Evolutionary conservation across 108 stramenopile genomes (phyloP).

Genomic region (Aurantiochytrium sp.): DNA sequence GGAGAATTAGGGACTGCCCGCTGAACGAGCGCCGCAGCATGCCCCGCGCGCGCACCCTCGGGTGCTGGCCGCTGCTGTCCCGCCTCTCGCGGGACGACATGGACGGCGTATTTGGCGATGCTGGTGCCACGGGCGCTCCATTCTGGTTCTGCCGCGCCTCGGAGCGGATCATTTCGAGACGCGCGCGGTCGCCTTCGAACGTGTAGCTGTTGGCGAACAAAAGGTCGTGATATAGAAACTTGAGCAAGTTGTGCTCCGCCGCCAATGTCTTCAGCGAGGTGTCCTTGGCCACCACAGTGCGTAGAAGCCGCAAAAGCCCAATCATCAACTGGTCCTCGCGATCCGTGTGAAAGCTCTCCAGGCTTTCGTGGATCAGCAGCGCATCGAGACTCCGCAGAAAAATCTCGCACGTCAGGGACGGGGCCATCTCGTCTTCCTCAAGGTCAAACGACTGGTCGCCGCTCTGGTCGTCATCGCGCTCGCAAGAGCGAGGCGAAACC

Average conservation of each 20-base stretch:
- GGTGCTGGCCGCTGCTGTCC: neutral
- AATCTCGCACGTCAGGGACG: neutral
- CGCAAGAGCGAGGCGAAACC: neutral
- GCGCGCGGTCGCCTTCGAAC: neutral
- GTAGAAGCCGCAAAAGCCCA: neutral
- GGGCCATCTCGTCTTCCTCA: neutral
- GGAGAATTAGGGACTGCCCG: neutral
- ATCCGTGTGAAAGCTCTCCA: constrained; percentile 12
- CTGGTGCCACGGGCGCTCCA: no score
- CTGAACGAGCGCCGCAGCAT: neutral
- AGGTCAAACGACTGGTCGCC: no score
- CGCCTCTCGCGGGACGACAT: neutral
- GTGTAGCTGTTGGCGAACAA: neutral
- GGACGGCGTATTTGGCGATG: no score
- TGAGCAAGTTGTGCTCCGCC: neutral
- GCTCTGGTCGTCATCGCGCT: no score
- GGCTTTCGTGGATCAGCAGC: neutral
- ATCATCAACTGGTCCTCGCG: neutral
- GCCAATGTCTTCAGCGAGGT: neutral
- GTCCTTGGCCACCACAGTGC: neutral
- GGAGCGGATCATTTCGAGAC: neutral
- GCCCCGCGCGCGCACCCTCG: neutral
- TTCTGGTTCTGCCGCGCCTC: neutral
- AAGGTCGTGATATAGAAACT: neutral
- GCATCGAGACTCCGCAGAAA: neutral